These are phyloP conservation scores for Blastomyces percursus DNA, from an alignment of 2,329 filamentous ascomycete genomes.

Conservation along the genomic window DNA sequence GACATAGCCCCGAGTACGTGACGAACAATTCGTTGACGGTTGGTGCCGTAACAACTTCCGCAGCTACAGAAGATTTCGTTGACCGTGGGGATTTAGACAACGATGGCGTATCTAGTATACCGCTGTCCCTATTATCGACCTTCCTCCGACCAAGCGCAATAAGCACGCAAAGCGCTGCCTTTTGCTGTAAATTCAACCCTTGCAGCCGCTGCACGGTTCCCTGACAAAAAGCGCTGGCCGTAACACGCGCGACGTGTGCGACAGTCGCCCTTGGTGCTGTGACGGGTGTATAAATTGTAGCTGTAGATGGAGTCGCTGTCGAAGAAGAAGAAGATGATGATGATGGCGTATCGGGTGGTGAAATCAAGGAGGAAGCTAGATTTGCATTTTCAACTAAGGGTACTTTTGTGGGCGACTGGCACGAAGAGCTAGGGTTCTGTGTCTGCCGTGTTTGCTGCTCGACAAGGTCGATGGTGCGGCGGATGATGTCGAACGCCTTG, in stretches of 20 bases:
- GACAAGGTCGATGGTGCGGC: slow-evolving; percentile 76
- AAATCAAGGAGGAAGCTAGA: slow-evolving; percentile 26
- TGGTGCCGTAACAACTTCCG: slow-evolving; percentile 54
- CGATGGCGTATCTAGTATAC: slow-evolving; percentile 43
- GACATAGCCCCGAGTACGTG: slow-evolving; percentile 73
- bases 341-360: slow-evolving; percentile 64
- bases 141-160: slow-evolving; percentile 68
- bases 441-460: slow-evolving; percentile 72
- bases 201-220: slow-evolving; percentile 75
- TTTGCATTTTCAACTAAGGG: slow-evolving; percentile 17
- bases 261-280: slow-evolving; percentile 84
- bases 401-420: slow-evolving; percentile 23
- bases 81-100: slow-evolving; percentile 49
- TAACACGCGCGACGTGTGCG: slow-evolving; percentile 82
- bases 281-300: slow-evolving; percentile 52
- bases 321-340: slow-evolving; percentile 38
- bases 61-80: slow-evolving; percentile 21
- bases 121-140: background rate
- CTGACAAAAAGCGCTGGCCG: slow-evolving; percentile 79
- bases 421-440: slow-evolving; percentile 39
- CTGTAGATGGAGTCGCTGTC: slow-evolving; percentile 31
- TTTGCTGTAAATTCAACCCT: slow-evolving; percentile 88
- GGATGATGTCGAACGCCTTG: slow-evolving; percentile 90
- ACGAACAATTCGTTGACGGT: slow-evolving; percentile 77
- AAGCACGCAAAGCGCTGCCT: slow-evolving; percentile 81